Evolutionary conservation across 257 asterid species (phyloP).

Genomic region (Datura wrightii): DNA sequence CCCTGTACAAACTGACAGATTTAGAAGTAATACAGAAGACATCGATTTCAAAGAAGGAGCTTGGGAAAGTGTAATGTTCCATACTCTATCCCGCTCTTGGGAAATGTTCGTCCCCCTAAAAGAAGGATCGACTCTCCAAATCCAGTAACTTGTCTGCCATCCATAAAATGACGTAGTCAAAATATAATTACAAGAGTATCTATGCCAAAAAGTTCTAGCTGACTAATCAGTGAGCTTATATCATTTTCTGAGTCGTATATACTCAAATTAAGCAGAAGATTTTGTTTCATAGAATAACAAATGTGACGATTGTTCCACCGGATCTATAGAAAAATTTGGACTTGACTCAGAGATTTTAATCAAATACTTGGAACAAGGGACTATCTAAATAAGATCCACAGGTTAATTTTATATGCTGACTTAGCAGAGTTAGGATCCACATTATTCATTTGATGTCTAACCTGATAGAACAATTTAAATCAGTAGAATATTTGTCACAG

Average conservation of each 20-base stretch:
- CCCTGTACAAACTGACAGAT: constrained; percentile 50
- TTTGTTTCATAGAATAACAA: constrained; percentile 14
- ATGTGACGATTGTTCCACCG: not conserved
- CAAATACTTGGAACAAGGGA: not conserved
- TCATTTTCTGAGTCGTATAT: not conserved
- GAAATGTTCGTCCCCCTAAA: constrained; percentile 41
- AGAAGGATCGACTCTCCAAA: constrained; percentile 75
- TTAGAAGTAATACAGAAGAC: constrained; percentile 31
- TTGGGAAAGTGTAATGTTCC: constrained; percentile 27
- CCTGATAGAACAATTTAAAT: not conserved
- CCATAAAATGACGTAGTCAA: constrained; percentile 33
- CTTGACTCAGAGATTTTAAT: not conserved
- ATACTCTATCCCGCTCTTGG: constrained; percentile 64
- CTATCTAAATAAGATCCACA: not conserved
- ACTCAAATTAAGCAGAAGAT: not conserved
- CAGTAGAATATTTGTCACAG: constrained; percentile 2
- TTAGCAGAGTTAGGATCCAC: constrained; percentile 5
- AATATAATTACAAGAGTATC: constrained; percentile 16
- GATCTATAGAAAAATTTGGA: not conserved
- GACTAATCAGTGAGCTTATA: not conserved
- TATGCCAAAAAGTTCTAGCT: constrained; percentile 8
- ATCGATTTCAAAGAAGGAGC: not conserved
- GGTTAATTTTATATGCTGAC: not conserved
- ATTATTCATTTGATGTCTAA: not conserved
- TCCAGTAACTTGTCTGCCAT: constrained; percentile 69